Evolutionary conservation across 2,329 filamentous ascomycete genomes (phyloP).

Genomic region (Biscogniauxia mediterranea): DNA sequence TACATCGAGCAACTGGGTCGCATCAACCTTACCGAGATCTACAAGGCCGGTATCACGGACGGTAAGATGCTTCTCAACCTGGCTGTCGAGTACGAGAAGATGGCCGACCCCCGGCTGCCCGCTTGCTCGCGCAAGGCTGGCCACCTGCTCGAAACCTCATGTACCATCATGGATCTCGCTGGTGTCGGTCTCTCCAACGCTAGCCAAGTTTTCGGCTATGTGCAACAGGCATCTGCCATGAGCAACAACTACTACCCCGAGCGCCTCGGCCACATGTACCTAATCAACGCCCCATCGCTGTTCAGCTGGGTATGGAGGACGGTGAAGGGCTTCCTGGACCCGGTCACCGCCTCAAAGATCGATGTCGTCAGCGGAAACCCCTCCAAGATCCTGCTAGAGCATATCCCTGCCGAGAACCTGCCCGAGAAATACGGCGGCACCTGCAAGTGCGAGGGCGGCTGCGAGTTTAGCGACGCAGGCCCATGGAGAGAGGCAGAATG

Average conservation of each 20-base stretch:
- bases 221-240: conserved; percentile 80
- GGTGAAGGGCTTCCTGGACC: conserved; percentile 93
- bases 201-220: conserved; percentile 82
- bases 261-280: conserved; percentile 89
- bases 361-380: conserved; percentile 81
- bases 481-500: conserved; percentile 80
- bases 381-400: conserved; percentile 77
- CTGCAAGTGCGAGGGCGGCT: conserved; percentile 81
- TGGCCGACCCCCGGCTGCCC: conserved; percentile 87
- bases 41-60: conserved; percentile 79
- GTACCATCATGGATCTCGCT: conserved; percentile 97
- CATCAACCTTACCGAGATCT: conserved; percentile 85
- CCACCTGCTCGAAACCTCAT: conserved; percentile 92
- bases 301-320: conserved; percentile 83
- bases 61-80: conserved; percentile 97
- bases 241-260: conserved; percentile 99
- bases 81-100: conserved; percentile 95
- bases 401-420: conserved; percentile 87
- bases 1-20: conserved; percentile 97
- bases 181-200: conserved; percentile 83
- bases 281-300: conserved; percentile 98
- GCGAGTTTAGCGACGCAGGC: conserved; percentile 81
- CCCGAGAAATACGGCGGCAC: conserved; percentile 81
- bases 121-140: conserved; percentile 92
- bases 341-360: conserved; percentile 95